Conservation (phyloP, 371 early-diverging fungal species). For the Encephalitozoon intestinalis region DNA sequence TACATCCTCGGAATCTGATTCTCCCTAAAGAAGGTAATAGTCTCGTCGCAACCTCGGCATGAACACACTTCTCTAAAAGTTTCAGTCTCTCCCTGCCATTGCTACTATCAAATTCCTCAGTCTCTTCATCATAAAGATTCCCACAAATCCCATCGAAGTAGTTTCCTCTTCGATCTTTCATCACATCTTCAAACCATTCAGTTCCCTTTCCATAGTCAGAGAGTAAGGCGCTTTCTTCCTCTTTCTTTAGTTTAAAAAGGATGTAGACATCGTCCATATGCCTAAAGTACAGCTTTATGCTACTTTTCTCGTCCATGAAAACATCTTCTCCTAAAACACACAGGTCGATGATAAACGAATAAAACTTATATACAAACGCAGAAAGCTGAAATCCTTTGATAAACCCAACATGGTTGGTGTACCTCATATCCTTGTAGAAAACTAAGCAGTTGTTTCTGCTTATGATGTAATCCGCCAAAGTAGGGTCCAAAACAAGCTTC, state of each 20-base stretch:
- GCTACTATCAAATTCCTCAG: not conserved
- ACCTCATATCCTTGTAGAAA: conserved; percentile 94
- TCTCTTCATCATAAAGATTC: not conserved
- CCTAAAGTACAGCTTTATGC: not conserved
- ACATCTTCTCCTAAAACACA: conserved; percentile 79
- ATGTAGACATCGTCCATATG: not conserved
- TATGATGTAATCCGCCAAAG: conserved; percentile 93
- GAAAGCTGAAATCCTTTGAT: conserved; percentile 94
- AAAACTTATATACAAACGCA: conserved; percentile 89
- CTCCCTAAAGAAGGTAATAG: not conserved
- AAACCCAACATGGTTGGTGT: conserved; percentile 85
- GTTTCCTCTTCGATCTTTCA: not conserved
- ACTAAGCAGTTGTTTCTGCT: conserved; percentile 89
- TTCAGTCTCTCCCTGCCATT: not conserved
- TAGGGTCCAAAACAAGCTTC: conserved; percentile 86
- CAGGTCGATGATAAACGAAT: conserved; percentile 84
- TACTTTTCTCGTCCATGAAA: not conserved
- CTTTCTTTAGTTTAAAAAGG: not conserved
- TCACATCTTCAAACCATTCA: no score
- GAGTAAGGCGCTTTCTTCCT: not conserved
- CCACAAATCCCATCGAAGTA: not conserved
- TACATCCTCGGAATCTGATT: conserved; percentile 61
- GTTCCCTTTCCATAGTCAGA: not conserved
- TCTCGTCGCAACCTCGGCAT: conserved; percentile 5
- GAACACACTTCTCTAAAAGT: not conserved